These are phyloP conservation scores for Tulasnella sp. DNA, from an alignment of 768 basidiomycete genomes.

Conservation along the genomic window DNA sequence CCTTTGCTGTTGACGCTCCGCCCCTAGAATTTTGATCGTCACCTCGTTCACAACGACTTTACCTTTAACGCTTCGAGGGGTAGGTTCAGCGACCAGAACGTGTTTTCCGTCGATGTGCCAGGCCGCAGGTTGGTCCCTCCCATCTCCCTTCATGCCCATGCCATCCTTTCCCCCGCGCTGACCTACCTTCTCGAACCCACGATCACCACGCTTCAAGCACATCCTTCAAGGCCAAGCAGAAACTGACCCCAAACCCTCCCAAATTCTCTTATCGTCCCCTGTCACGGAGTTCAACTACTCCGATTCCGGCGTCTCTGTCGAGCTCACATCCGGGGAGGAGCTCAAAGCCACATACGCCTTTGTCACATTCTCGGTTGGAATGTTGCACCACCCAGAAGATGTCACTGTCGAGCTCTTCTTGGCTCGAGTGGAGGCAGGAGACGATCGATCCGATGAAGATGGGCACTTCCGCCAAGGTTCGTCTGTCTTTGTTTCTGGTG, in stretches of 20 bases:
- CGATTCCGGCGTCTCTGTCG: conserved; percentile 48
- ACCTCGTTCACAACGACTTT: conserved; percentile 52
- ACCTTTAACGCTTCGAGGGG: conserved; percentile 52
- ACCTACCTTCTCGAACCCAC: not conserved
- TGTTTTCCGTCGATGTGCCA: conserved; percentile 55
- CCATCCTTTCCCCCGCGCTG: not conserved
- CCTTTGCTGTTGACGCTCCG: too few relatives aligned
- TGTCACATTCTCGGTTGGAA: conserved; percentile 66
- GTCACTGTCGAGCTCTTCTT: conserved; percentile 51
- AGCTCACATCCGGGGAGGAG: conserved; percentile 44
- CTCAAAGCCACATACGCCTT: conserved; percentile 57
- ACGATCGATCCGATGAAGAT: conserved; percentile 61
- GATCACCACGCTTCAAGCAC: conserved; percentile 44
- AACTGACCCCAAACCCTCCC: conserved; percentile 48
- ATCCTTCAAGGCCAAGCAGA: conserved; percentile 57
- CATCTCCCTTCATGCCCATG: not conserved
- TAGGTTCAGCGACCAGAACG: conserved; percentile 56
- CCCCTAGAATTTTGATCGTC: not conserved
- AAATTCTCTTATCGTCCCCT: conserved; percentile 51
- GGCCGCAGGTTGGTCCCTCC: conserved; percentile 42
- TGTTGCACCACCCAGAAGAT: conserved; percentile 57
- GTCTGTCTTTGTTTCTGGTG: too few relatives aligned
- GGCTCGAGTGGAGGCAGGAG: conserved; percentile 61
- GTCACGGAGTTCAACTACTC: conserved; percentile 51
- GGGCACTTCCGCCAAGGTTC: conserved; percentile 57